phyloP scores from a whole-genome alignment of 129 eudicot genomes.

The Artemisia argyi region DNA sequence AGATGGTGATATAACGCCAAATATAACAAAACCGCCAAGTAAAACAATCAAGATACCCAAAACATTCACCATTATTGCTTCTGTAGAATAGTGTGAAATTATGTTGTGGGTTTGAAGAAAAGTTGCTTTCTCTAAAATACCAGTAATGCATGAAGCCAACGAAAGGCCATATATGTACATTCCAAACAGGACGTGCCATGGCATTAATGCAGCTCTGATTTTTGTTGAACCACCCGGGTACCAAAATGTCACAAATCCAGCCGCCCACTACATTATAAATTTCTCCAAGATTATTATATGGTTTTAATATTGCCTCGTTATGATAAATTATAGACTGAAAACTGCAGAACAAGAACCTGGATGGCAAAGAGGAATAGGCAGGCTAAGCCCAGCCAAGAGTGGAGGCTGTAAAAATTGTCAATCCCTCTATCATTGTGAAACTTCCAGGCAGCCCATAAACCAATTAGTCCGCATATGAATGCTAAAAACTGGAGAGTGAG shows the following conservation, averaged over 20 bases:
- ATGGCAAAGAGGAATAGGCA: slow-evolving; percentile 64
- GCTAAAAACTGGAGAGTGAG: slow-evolving; percentile 69
- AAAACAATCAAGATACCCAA: slow-evolving; percentile 66
- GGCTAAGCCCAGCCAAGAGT: slow-evolving; percentile 87
- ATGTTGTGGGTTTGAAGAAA: slow-evolving; percentile 64
- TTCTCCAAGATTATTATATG: not conserved
- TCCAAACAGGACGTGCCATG: slow-evolving; percentile 84
- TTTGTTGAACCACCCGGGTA: slow-evolving; percentile 81
- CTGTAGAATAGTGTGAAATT: slow-evolving; percentile 66
- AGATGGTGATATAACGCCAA: slow-evolving; percentile 63
- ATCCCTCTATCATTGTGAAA: slow-evolving; percentile 77
- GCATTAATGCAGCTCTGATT: slow-evolving; percentile 55
- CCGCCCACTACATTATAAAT: slow-evolving; percentile 57
- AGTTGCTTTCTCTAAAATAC: slow-evolving; percentile 83
- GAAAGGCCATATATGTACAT: slow-evolving; percentile 74
- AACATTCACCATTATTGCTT: slow-evolving; percentile 70
- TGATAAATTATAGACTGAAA: not conserved
- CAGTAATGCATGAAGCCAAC: slow-evolving; percentile 70
- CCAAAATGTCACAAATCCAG: slow-evolving; percentile 85
- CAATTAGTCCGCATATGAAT: slow-evolving; percentile 45
- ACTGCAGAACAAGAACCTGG: slow-evolving; percentile 50
- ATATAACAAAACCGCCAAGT: slow-evolving; percentile 76
- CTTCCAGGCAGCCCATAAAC: slow-evolving; percentile 86
- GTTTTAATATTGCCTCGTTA: not conserved
- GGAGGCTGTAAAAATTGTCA: slow-evolving; percentile 79